These are phyloP conservation scores for Pseudogymnoascus sp. DNA, from an alignment of 2,329 filamentous ascomycete genomes.

Conservation along the genomic window DNA sequence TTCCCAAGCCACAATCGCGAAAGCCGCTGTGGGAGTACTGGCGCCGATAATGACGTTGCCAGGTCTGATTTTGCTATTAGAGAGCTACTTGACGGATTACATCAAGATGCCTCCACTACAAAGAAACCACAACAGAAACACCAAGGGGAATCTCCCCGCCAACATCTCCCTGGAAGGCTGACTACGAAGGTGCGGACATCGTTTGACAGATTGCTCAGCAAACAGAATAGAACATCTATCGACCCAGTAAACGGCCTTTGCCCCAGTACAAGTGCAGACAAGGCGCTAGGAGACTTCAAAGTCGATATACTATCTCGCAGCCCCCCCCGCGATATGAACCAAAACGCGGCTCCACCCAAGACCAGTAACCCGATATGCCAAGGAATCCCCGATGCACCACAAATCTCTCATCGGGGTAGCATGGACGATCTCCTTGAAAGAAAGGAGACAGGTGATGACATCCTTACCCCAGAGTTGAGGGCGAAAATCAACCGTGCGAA, in stretches of 20 bases:
- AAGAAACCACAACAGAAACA: slow-evolving; percentile 10
- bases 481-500: neutral
- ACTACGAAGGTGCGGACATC: neutral
- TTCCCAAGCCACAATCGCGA: slow-evolving; percentile 25
- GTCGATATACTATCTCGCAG: slow-evolving; percentile 23
- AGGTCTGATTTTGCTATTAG: slow-evolving; percentile 24
- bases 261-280: slow-evolving; percentile 23
- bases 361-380: neutral
- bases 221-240: neutral
- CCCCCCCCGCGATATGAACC: neutral
- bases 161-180: neutral
- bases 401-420: neutral
- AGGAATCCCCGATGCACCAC: neutral
- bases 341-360: neutral
- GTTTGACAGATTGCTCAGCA: slow-evolving; percentile 12
- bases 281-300: slow-evolving; percentile 26
- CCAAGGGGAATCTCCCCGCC: neutral
- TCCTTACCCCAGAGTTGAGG: neutral
- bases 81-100: neutral
- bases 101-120: neutral
- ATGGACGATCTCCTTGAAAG: slow-evolving; percentile 1
- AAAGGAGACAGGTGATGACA: neutral
- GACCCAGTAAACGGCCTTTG: slow-evolving; percentile 21
- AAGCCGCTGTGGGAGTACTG: slow-evolving; percentile 22
- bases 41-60: slow-evolving; percentile 18